Evolutionary conservation across 1,139 yeast genomes (phyloP).

Genomic region (Zhuliangozyma blackwelliae): DNA sequence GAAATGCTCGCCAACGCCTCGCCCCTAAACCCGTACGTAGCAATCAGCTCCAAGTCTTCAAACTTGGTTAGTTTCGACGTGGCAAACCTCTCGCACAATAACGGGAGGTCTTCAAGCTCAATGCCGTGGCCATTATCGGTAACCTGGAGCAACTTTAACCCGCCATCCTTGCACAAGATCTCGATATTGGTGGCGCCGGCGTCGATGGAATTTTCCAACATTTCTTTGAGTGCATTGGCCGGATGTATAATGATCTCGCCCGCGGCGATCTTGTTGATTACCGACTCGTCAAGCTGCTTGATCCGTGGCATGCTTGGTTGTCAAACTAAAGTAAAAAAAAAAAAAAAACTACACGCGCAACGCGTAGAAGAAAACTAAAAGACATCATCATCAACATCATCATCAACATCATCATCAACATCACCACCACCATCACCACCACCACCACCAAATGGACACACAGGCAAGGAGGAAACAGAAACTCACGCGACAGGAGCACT

Average conservation of each 20-base stretch:
- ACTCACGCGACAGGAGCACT: constrained; percentile 14
- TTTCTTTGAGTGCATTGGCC: constrained; percentile 64
- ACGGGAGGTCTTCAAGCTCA: constrained; percentile 36
- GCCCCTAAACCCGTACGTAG: constrained; percentile 60
- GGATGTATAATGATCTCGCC: constrained; percentile 96
- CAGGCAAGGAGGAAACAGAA: constrained; percentile 1
- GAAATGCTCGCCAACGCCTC: constrained; percentile 62
- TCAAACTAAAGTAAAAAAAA: background rate
- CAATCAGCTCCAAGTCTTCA: constrained; percentile 46
- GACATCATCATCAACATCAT: too few relatives aligned
- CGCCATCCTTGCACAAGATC: constrained; percentile 51
- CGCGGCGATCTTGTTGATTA: constrained; percentile 90
- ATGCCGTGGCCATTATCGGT: constrained; percentile 55
- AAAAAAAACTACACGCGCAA: background rate
- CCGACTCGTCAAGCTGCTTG: constrained; percentile 54
- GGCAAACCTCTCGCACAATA: constrained; percentile 55
- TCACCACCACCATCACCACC: too few relatives aligned
- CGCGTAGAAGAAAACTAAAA: background rate
- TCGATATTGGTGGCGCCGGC: constrained; percentile 48
- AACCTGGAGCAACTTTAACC: constrained; percentile 47
- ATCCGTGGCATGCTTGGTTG: constrained; percentile 11
- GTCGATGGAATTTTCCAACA: constrained; percentile 54
- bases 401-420: too few relatives aligned
- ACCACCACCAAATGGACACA: background rate
- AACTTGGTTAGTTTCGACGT: constrained; percentile 49